Evolutionary conservation across 805 yeast species (phyloP).

Genomic region (Myxozyma neotropica): DNA sequence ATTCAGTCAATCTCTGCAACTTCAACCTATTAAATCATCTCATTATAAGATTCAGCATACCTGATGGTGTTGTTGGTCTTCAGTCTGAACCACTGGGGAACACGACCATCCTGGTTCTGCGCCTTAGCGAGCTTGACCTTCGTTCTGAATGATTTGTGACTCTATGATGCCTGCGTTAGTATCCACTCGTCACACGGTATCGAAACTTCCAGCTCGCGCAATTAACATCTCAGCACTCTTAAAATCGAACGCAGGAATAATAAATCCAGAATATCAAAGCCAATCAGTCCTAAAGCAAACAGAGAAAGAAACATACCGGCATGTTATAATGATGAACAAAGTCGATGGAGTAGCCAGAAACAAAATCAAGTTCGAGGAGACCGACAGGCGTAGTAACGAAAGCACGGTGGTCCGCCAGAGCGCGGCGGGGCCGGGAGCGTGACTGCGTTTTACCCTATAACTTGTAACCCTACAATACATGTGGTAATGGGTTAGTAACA

Average conservation of each 20-base stretch:
- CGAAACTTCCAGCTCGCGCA: background rate
- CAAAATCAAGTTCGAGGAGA: background rate
- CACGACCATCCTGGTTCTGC: conserved; percentile 98
- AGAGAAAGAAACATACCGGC: background rate
- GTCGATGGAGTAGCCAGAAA: background rate
- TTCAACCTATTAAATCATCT: no score
- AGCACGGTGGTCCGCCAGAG: background rate
- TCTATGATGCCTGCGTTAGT: conserved; percentile 33
- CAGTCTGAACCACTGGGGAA: conserved; percentile 99
- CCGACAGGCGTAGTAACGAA: background rate
- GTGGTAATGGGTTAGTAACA: no score
- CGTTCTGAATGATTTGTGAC: conserved; percentile 90
- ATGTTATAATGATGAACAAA: background rate
- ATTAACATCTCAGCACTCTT: background rate
- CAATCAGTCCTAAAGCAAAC: background rate
- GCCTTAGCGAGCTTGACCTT: conserved; percentile 99
- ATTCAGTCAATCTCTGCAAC: no score
- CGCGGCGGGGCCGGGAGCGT: background rate
- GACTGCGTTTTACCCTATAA: background rate
- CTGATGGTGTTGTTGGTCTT: conserved; percentile 95
- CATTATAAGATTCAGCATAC: conserved; percentile 33
- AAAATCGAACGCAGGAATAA: background rate
- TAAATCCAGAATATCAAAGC: background rate
- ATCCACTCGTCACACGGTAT: background rate
- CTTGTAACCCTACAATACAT: background rate